Conservation (phyloP, 2,329 filamentous ascomycete genomes). For the Thelonectria olida region DNA sequence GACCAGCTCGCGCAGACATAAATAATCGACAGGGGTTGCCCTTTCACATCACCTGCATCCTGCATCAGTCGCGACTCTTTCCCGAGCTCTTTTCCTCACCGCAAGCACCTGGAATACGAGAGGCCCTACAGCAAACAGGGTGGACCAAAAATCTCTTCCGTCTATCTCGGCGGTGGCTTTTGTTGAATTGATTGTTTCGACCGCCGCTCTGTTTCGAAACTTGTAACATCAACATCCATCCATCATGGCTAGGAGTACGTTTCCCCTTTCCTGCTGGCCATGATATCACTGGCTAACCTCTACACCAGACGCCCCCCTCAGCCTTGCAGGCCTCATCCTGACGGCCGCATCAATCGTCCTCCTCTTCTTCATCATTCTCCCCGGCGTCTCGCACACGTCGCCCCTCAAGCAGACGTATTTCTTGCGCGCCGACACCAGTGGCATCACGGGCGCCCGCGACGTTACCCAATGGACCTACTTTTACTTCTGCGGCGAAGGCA, state of each 20-base stretch:
- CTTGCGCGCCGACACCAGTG: constrained; percentile 79
- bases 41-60: not conserved
- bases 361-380: constrained; percentile 68
- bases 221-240: not conserved
- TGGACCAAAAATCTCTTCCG: not conserved
- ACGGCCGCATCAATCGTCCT: constrained; percentile 61
- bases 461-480: constrained; percentile 91
- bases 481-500: constrained; percentile 75
- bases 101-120: not conserved
- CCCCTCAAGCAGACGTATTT: constrained; percentile 84
- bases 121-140: not conserved
- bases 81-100: not conserved
- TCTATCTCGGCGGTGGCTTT: not conserved
- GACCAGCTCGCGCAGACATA: not conserved
- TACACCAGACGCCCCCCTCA: constrained; percentile 50
- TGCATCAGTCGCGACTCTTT: not conserved
- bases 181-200: constrained; percentile 4
- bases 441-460: constrained; percentile 73
- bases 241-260: constrained; percentile 38
- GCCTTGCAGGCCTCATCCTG: constrained; percentile 57
- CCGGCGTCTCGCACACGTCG: constrained; percentile 57
- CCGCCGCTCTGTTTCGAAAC: not conserved
- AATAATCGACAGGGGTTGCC: constrained; percentile 4
- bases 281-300: not conserved
- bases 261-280: not conserved